Evolutionary conservation across 352 stramenopile species (phyloP).

Genomic region (Blastocystis sp.): DNA sequence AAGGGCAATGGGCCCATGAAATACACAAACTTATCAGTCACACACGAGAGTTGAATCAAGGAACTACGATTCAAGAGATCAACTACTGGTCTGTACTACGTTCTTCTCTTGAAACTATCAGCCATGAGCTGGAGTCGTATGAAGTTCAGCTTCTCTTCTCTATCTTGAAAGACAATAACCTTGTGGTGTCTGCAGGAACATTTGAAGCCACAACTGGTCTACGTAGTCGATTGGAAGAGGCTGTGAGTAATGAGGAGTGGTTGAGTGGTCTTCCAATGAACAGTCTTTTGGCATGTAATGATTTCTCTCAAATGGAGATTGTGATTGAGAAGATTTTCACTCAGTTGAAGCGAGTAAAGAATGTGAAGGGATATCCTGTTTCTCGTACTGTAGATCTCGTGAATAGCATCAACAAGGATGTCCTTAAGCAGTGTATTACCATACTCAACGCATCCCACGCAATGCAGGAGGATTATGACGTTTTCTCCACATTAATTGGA

Average conservation of each 20-base stretch:
- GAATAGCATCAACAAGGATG: constrained; percentile 61
- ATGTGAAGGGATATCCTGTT: constrained; percentile 74
- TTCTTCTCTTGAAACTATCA: constrained; percentile 75
- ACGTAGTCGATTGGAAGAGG: constrained; percentile 74
- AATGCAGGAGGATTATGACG: constrained; percentile 56
- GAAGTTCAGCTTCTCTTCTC: constrained; percentile 82
- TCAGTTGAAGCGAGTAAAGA: constrained; percentile 81
- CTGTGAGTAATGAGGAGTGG: constrained; percentile 79
- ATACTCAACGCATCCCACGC: constrained; percentile 20
- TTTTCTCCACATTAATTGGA: constrained; percentile 44
- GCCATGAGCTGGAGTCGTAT: constrained; percentile 72
- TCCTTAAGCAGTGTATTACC: constrained; percentile 53
- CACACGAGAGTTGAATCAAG: constrained; percentile 72
- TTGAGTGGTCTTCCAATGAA: constrained; percentile 83
- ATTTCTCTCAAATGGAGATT: constrained; percentile 28
- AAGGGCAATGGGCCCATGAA: constrained; percentile 82
- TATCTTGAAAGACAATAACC: constrained; percentile 81
- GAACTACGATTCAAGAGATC: constrained; percentile 82
- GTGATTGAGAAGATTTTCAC: constrained; percentile 64
- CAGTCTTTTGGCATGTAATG: constrained; percentile 73
- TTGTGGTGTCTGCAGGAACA: constrained; percentile 80
- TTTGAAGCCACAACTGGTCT: constrained; percentile 81
- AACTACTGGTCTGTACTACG: constrained; percentile 87
- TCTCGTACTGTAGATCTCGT: constrained; percentile 53
- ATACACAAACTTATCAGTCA: constrained; percentile 84